Conservation (phyloP, 2,329 filamentous ascomycete species). For the Periconia digitata region DNA sequence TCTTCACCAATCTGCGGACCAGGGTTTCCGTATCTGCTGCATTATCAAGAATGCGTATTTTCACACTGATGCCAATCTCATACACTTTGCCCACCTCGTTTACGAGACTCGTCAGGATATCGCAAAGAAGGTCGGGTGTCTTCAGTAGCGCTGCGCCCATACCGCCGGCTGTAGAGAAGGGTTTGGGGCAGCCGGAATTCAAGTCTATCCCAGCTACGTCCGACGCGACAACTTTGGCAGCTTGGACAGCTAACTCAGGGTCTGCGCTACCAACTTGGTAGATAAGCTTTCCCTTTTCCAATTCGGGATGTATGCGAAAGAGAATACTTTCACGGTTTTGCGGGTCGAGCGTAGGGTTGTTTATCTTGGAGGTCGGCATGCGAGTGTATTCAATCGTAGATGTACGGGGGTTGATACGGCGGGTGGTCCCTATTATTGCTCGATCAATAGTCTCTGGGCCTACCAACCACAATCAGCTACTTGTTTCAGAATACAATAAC, state of each 20-base stretch:
- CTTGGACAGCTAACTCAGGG: conserved; percentile 78
- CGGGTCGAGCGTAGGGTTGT: conserved; percentile 58
- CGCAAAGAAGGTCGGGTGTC: conserved; percentile 79
- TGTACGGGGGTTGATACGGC: conserved; percentile 73
- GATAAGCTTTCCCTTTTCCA: conserved; percentile 74
- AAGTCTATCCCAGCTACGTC: conserved; percentile 95
- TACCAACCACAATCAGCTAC: conserved; percentile 34
- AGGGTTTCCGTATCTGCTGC: conserved; percentile 74
- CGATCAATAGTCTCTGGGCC: conserved; percentile 93
- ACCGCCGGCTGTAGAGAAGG: conserved; percentile 88
- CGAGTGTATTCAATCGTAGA: conserved; percentile 85
- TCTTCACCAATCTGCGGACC: conserved; percentile 76
- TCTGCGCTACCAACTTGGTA: conserved; percentile 92
- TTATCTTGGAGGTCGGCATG: conserved; percentile 68
- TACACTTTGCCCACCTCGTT: conserved; percentile 73
- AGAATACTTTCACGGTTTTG: conserved; percentile 67
- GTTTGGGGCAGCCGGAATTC: conserved; percentile 97
- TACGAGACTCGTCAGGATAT: conserved; percentile 83
- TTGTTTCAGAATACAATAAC: neutral
- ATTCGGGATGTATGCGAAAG: conserved; percentile 77
- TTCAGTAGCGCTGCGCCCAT: conserved; percentile 93
- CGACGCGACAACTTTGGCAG: conserved; percentile 77
- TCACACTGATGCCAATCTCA: conserved; percentile 92
- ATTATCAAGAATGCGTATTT: conserved; percentile 85
- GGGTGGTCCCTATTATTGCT: conserved; percentile 83